Evolutionary conservation across 2,329 filamentous ascomycete genomes (phyloP), one percentile per base, ranked within the genome.

Genomic region (Aspergillus pseudonomiae): DNA sequence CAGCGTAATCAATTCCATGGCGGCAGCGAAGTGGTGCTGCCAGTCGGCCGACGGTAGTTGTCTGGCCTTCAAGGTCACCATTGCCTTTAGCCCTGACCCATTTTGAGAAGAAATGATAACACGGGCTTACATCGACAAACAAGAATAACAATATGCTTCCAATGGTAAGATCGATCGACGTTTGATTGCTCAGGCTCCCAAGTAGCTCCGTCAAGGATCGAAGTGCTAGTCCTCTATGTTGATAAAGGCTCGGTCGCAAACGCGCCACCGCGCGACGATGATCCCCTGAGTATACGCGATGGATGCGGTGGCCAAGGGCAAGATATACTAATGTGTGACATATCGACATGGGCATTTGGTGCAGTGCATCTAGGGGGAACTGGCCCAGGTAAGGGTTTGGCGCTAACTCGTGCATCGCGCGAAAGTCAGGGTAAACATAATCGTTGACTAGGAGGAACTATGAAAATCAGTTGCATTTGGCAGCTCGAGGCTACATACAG

Each of bases 211-310:
- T 24, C 4, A 64, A 32, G 7, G 36, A 54, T 30, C 41, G 45
- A 9, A 64, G 61, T 6, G 62, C 62, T 12, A 43, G n/a, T 6
- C 59, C 62, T 10, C 62, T 48, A 30, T 62, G 62, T n/a, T 62
- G 48, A 30, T 59, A 64, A 12, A 62, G 54, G 7, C 54, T 46
- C 6, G 59, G 46, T 56, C 59, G 54, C 10, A 39, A 41, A 26
- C 32, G 16, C 1, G 26, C 26, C 54, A 61, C 11, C 3, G 26
- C 19, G 6, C 12, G 39, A 7, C 24, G n/a, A 16, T 36, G n/a
- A 11, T 41, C 19, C n/a, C 10, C 26, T 10, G 30, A 39, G 24
- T 39, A 46, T 16, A 48, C 32, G 1, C 34, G 36, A 19, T 62
- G 55, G 19, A 61, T 53, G 14, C 60, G 55, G 21, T 62, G 62